Evolutionary conservation across 495 filamentous ascomycete genomes (phyloP).

Genomic region (Aspergillus panamensis): DNA sequence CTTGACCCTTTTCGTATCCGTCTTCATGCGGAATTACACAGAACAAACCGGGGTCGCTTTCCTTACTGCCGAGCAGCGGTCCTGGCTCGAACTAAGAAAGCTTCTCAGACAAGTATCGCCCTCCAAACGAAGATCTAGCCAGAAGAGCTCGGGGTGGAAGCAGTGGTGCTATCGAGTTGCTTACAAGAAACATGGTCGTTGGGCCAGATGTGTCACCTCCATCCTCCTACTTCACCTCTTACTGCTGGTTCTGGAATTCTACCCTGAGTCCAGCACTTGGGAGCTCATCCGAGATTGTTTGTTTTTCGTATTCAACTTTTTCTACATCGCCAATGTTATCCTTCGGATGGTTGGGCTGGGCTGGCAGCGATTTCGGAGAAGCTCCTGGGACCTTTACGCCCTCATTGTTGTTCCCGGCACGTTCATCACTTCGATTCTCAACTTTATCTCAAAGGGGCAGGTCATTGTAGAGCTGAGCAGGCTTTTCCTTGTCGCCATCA

Average conservation of each 20-base stretch:
- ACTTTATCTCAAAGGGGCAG: constrained; percentile 51
- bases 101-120: constrained; percentile 89
- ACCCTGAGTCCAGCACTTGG: constrained; percentile 66
- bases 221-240: constrained; percentile 80
- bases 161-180: constrained; percentile 93
- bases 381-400: constrained; percentile 94
- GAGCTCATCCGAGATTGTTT: constrained; percentile 64
- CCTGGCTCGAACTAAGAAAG: constrained; percentile 94
- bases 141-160: constrained; percentile 70
- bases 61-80: constrained; percentile 92
- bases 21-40: constrained; percentile 99
- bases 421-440: constrained; percentile 69
- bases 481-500: constrained; percentile 85
- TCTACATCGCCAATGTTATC: constrained; percentile 80
- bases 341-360: constrained; percentile 85
- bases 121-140: constrained; percentile 77
- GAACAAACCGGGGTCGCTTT: constrained; percentile 98
- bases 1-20: constrained; percentile 94
- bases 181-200: constrained; percentile 89
- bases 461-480: constrained; percentile 81
- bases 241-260: constrained; percentile 81
- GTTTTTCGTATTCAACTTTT: constrained; percentile 79
- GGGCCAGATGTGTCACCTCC: constrained; percentile 77
- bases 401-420: constrained; percentile 81
- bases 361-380: constrained; percentile 88